phyloP scores from a whole-genome alignment of 352 stramenopile genomes.

The Globisporangium heterothallicum region DNA sequence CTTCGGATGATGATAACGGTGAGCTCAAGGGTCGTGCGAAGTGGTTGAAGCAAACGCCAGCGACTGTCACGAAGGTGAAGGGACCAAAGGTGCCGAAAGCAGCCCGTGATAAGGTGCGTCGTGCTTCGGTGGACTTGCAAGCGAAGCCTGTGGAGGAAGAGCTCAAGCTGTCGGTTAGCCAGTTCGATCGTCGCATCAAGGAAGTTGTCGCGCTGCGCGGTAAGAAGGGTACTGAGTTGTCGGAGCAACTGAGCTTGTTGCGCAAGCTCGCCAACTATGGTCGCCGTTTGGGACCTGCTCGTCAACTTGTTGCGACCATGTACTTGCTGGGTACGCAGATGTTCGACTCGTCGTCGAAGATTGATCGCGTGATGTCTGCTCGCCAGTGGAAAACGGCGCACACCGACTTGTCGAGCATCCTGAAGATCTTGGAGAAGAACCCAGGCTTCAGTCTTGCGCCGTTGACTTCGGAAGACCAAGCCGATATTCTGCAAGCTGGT shows the following conservation, averaged over 20 bases:
- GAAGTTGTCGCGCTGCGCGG: conserved; percentile 78
- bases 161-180: conserved; percentile 66
- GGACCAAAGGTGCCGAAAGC: conserved; percentile 33
- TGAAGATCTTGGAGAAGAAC: conserved; percentile 82
- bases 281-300: conserved; percentile 63
- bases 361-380: conserved; percentile 82
- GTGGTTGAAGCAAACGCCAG: conserved; percentile 92
- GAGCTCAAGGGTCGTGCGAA: conserved; percentile 93
- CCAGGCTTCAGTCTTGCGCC: conserved; percentile 66
- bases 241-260: conserved; percentile 59
- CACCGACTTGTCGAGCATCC: conserved; percentile 52
- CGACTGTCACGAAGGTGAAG: conserved; percentile 52
- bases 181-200: conserved; percentile 85
- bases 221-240: conserved; percentile 77
- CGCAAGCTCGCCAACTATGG: conserved; percentile 81
- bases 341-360: conserved; percentile 81
- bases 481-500: conserved; percentile 69
- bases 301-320: conserved; percentile 75
- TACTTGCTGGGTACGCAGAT: conserved; percentile 77
- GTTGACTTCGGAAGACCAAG: conserved; percentile 78
- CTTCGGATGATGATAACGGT: conserved; percentile 68
- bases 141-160: conserved; percentile 76
- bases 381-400: conserved; percentile 74
- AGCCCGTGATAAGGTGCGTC: conserved; percentile 49
- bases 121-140: conserved; percentile 30